Evolutionary conservation across 805 yeast genomes (phyloP).

Genomic region (Metschnikowia shivogae): DNA sequence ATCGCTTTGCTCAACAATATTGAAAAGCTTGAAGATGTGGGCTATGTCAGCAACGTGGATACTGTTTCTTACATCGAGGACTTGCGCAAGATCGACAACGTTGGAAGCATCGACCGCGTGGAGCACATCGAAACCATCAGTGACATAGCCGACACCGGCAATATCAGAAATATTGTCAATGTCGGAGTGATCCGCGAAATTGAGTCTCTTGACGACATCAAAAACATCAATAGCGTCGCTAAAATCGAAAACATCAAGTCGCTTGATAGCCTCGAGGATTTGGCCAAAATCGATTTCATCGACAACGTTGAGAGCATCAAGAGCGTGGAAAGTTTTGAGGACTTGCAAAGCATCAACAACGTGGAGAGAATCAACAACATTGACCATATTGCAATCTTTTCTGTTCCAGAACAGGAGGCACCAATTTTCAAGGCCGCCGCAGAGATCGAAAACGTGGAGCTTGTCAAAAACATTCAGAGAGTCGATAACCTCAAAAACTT

Average conservation of each 20-base stretch:
- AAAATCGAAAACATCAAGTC: constrained; percentile 3
- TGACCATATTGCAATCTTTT: background rate
- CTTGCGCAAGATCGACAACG: constrained; percentile 3
- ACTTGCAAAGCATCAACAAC: constrained; percentile 1
- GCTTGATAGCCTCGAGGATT: constrained; percentile 3
- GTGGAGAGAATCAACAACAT: constrained; percentile 3
- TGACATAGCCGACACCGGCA: constrained; percentile 1
- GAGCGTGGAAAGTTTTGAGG: constrained; percentile 2
- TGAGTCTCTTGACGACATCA: constrained; percentile 3
- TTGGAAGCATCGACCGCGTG: constrained; percentile 4
- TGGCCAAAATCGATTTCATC: constrained; percentile 3
- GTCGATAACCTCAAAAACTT: background rate
- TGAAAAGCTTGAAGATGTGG: constrained; percentile 2
- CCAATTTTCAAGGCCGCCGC: background rate
- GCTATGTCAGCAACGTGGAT: background rate
- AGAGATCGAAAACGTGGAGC: constrained; percentile 1
- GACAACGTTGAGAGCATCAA: constrained; percentile 3
- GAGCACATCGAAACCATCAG: constrained; percentile 3
- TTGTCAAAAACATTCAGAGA: constrained; percentile 1
- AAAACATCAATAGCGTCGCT: background rate
- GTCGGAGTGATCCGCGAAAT: constrained; percentile 2
- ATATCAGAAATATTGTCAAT: constrained; percentile 1
- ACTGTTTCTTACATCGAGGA: constrained; percentile 1
- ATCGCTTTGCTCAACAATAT: constrained; percentile 1
- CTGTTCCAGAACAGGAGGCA: background rate